Conservation (phyloP, 1,284 basidiomycete species). For the Fomes fomentarius region DNA sequence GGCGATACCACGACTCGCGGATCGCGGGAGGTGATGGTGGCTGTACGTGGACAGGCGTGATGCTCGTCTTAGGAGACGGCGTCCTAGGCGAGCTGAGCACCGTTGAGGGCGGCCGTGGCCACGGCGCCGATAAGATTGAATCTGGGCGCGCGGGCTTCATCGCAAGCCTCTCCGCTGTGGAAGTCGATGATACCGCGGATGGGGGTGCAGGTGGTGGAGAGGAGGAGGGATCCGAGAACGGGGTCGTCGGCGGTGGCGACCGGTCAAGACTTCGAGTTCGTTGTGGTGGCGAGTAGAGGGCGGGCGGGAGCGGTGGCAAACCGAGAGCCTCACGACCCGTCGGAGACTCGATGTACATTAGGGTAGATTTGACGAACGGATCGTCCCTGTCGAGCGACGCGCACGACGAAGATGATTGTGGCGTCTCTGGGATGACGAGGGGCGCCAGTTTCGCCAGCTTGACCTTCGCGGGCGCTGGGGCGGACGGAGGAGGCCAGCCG, state of each 20-base stretch:
- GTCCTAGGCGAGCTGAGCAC: constrained; percentile 23
- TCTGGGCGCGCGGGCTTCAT: constrained; percentile 7
- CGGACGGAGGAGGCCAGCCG: constrained; percentile 43
- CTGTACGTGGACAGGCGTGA: constrained; percentile 17
- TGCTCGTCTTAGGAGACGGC: constrained; percentile 9
- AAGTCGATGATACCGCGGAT: constrained; percentile 2
- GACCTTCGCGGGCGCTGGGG: constrained; percentile 25
- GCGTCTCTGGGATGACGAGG: constrained; percentile 26
- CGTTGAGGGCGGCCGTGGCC: constrained; percentile 35
- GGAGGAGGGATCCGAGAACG: no score
- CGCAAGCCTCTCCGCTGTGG: not conserved
- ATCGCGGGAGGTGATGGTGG: constrained; percentile 15
- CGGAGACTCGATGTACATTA: constrained; percentile 48
- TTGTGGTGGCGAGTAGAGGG: constrained; percentile 3
- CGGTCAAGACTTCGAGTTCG: not conserved
- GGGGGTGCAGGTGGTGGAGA: constrained; percentile 16
- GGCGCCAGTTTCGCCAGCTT: constrained; percentile 25
- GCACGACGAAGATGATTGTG: constrained; percentile 28
- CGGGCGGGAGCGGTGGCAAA: constrained; percentile 14
- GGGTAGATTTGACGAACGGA: constrained; percentile 49
- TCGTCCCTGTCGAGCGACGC: constrained; percentile 40
- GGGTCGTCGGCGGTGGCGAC: constrained; percentile 1
- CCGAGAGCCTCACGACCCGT: constrained; percentile 34
- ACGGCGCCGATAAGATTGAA: constrained; percentile 33
- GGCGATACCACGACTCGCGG: constrained; percentile 9